Evolutionary conservation across 306 rosid species (phyloP).

Genomic region (Clitoria ternatea): DNA sequence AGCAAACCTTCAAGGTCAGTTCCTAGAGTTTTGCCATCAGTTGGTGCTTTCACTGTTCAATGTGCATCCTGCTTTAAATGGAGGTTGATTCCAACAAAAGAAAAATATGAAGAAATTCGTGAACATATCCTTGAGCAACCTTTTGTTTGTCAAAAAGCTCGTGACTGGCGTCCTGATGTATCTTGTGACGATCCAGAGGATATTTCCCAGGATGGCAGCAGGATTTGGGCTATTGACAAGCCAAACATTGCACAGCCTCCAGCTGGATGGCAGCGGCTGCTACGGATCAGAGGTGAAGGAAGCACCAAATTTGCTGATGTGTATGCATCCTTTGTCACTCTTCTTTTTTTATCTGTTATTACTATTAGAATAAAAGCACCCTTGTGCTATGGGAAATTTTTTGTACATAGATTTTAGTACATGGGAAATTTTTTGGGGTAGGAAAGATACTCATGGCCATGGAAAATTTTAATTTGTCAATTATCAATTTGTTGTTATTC

Average conservation of each 20-base stretch:
- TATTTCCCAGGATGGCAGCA: conserved; percentile 78
- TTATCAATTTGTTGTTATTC: conserved; percentile 15
- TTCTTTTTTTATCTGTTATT: not conserved
- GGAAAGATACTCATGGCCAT: conserved; percentile 4
- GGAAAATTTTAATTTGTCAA: conserved; percentile 15
- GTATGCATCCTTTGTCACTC: conserved; percentile 39
- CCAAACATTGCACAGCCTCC: conserved; percentile 92
- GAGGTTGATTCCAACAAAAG: conserved; percentile 91
- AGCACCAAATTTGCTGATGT: conserved; percentile 85
- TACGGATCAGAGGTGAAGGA: conserved; percentile 88
- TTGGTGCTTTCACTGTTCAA: conserved; percentile 84
- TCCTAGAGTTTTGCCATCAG: conserved; percentile 64
- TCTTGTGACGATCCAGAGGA: conserved; percentile 86
- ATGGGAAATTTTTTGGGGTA: not conserved
- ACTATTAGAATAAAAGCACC: not conserved
- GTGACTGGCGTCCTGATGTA: conserved; percentile 74
- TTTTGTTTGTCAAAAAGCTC: conserved; percentile 68
- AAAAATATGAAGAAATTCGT: conserved; percentile 85
- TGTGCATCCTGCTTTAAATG: conserved; percentile 91
- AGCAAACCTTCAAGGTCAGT: conserved; percentile 20
- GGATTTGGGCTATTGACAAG: conserved; percentile 97
- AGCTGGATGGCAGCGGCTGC: conserved; percentile 80
- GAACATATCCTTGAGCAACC: conserved; percentile 74
- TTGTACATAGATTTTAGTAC: too few species aligned
- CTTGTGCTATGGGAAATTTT: not conserved